Evolutionary conservation across 352 stramenopile species (phyloP), one percentile per base, ranked within the genome.

Genomic region (Plasmopara viticola): DNA sequence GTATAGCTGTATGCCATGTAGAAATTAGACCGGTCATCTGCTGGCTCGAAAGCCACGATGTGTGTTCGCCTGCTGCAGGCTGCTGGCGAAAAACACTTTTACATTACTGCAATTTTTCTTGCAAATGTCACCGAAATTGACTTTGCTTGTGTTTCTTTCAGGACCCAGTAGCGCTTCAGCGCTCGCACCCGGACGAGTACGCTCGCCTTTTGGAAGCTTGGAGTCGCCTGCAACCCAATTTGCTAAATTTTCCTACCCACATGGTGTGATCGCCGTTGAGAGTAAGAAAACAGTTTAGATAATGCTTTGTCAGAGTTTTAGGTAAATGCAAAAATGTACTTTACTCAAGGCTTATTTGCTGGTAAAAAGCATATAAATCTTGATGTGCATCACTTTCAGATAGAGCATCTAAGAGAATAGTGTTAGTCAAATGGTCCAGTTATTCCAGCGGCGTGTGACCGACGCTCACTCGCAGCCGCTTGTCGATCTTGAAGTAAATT

Each of bases 101-200:
- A 28, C 37, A 61, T 40, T 7, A 25, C 20, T 42, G 38, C 47
- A 25, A 3, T 44, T 35, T 56, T 49, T 28, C 15, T 30, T 25
- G 20, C 20, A 25, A 25, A 3, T 20, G 14, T 38, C 30, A 14
- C 5, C 35, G n/a, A 42, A 28, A 35, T 55, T 68, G 42, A 52
- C 31, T 17, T 10, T 62, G 37, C 37, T 25, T 50, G 25, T 50
- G 44, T 28, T 35, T 4, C 50, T 18, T 55, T 5, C 44, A 91
- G 81, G 78, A 90, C 35, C 81, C 81, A 6, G 78, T 65, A 15
- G 76, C 79, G 28, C 56, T 91, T 42, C 69, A 87, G 62, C 74
- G 76, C 15, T 76, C 74, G 30, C 74, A 91, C 58, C 78, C 81
- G 40, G 70, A 86, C 17, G 78, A 89, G 48, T 72, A 91, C 50